Evolutionary conservation across 192 early-diverging fungal species (phyloP), one percentile per base, ranked within the genome.

Genomic region (Pilaira anomala): DNA sequence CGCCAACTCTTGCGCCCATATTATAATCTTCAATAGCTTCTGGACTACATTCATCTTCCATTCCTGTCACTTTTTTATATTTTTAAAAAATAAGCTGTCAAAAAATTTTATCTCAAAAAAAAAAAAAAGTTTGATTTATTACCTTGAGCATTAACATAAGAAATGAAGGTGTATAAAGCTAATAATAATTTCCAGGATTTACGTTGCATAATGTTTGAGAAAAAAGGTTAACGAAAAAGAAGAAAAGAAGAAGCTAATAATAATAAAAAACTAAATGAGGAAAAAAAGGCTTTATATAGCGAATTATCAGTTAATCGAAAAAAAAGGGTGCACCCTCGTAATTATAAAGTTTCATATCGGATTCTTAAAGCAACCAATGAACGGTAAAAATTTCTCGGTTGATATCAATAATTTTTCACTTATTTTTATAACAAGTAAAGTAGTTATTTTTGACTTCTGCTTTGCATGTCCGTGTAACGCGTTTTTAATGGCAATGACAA

Each of bases 1-100:
- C 33, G 2, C 67, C 73, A 58, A 75, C 25, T 29, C 63, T 58
- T 22, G 70, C 13, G 2, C 50, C 48, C 62, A 75, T 42, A 29
- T 75, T 58, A 40, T 75, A 75, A 24, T 68, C 49, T 9, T 49
- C 65, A 19, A 65, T 42, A 16, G 18, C 3, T 24, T 48, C 29
- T 12, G 29, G 21, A 8, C 29, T 19, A n/a, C 61, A 63, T 40
- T 36, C 7, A 9, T 36, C 33, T 36, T 36, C 33, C 6, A 36
- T 36, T 9, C 33, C 11, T 36, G 33, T 36, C 11, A 9, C 33
- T 9, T 36, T 9, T 36, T 36, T 4, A 36, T 36, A 36, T 36
- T 3, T 36, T 36, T 36, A 9, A n/a, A n/a, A n/a, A n/a, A n/a
- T 36, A 3, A 36, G 33, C 33, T 36, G 33, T 36, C 33, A 36